Percentiles rank a stretch among this genome's conserved stretches.
phyloP scores from a whole-genome alignment of 306 rosid species.

The Malus orientalis region DNA sequence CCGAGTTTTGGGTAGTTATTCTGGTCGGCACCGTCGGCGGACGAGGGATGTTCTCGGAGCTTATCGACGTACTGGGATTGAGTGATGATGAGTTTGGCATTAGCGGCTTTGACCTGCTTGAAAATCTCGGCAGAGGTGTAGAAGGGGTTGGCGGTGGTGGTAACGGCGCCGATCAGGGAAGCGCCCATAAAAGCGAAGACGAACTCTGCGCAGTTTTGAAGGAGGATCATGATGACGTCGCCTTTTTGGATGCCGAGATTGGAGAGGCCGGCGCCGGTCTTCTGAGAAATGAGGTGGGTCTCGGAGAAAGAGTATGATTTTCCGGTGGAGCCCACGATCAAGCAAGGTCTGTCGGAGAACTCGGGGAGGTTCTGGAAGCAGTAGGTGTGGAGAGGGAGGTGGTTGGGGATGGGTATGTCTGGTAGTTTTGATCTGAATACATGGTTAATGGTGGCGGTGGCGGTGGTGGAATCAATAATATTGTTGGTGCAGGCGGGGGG shows the following conservation, averaged over 20 bases:
- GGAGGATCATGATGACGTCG: conserved; percentile 70
- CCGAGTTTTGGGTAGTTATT: conserved; percentile 21
- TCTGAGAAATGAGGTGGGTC: conserved; percentile 27
- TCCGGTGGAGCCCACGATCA: conserved; percentile 58
- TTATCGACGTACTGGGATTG: conserved; percentile 57
- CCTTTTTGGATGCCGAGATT: conserved; percentile 49
- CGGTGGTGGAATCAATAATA: not conserved
- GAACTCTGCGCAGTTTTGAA: conserved; percentile 66
- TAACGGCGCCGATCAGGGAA: conserved; percentile 67
- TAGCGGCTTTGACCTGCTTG: conserved; percentile 46
- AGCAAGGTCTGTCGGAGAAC: conserved; percentile 48
- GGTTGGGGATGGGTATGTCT: conserved; percentile 58
- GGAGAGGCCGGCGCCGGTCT: conserved; percentile 47
- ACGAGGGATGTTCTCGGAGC: conserved; percentile 18
- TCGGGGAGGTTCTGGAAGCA: conserved; percentile 41
- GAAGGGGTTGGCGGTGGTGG: conserved; percentile 75
- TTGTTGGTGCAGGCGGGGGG: not conserved
- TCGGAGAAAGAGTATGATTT: conserved; percentile 47
- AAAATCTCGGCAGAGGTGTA: conserved; percentile 61
- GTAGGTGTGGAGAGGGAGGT: conserved; percentile 67
- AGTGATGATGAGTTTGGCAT: conserved; percentile 54
- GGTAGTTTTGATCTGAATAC: conserved; percentile 61
- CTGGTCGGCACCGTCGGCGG: not conserved
- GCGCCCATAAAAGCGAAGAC: conserved; percentile 61
- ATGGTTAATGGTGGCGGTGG: conserved; percentile 3